These are phyloP conservation scores for Cornus florida DNA, from an alignment of 148 eudicot genomes.

Conservation along the genomic window DNA sequence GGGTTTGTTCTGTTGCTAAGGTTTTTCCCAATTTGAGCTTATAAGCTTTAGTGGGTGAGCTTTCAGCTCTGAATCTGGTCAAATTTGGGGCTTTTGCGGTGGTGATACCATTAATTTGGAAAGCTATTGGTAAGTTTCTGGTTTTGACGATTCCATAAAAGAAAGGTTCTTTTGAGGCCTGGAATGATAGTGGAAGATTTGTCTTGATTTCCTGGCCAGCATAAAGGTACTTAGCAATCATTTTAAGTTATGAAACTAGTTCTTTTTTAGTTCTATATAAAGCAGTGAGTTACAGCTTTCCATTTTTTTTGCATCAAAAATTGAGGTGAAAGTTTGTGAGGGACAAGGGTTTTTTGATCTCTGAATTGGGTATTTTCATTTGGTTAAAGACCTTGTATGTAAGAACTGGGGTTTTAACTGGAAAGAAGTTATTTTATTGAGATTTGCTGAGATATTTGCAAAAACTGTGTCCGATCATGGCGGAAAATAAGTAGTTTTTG, in stretches of 20 bases:
- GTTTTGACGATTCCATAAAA: background rate
- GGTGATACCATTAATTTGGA: background rate
- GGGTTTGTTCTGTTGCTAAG: background rate
- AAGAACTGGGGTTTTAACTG: constrained; percentile 1
- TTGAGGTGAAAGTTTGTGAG: background rate
- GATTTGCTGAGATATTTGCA: constrained; percentile 8
- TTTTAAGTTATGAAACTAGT: background rate
- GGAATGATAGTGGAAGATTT: too few species aligned
- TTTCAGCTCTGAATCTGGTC: background rate
- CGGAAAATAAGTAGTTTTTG: background rate
- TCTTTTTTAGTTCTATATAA: background rate
- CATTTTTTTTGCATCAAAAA: background rate
- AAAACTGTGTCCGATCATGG: background rate
- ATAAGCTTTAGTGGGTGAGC: background rate
- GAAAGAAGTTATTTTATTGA: constrained; percentile 1
- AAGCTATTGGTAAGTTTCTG: background rate
- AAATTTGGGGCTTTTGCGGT: background rate
- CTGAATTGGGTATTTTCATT: constrained; percentile 19
- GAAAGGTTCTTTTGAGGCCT: background rate
- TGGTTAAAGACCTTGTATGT: constrained; percentile 3
- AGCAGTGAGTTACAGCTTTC: background rate
- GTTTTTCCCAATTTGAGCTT: constrained; percentile 5
- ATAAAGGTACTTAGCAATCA: background rate
- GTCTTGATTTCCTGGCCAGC: background rate
- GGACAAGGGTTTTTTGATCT: background rate